Evolutionary conservation across 495 filamentous ascomycete species (phyloP), one percentile per base, ranked within the genome.

Genomic region (Penicillium riverlandense): DNA sequence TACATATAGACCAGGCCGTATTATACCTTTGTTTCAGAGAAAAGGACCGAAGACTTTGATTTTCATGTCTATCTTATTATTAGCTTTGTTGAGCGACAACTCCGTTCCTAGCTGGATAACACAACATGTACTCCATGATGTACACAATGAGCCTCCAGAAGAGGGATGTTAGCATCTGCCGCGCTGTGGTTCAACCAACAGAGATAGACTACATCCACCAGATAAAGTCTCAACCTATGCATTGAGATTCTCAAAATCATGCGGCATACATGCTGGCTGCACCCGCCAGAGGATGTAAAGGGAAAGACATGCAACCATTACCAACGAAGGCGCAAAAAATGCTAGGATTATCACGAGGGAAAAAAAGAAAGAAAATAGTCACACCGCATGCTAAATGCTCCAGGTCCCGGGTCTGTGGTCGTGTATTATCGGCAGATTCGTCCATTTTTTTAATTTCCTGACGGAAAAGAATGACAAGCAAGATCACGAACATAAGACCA

Each of bases 311-410:
- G 43, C 39, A 46, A 56, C 34, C 36, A 35, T 35, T 35, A 48
- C 42, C 41, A 46, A 27, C 49, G 36, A 31, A 53, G 47, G 38
- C 43, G 38, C 37, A 22, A 22, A 22, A 22, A 22, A 22, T 4
- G 22, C 22, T 22, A 22, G 6, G 22, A 22, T 22, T 22, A 22
- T 22, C 22, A 40, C 32, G 15, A 37, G 36, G 11, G n/a, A 12
- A 45, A 43, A 41, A 56, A 55, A 63, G 56, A 48, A 41, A 52
- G 55, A 51, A 53, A 57, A 63, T 56, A 61, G 62, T 62, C 61
- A 63, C 61, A 59, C 53, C 58, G 58, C 61, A 67, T 71, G 65
- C 67, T 69, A 61, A 67, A 66, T 66, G 63, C 65, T 67, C 49
- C 56, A 61, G 59, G 43, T 49, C 47, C 45, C 38, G 49, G 49